A percentile compares a stretch with the other conserved stretches of the same genome.
phyloP scores from a whole-genome alignment of 2,329 filamentous ascomycete genomes.

The Reticulascus tulasneorum region DNA sequence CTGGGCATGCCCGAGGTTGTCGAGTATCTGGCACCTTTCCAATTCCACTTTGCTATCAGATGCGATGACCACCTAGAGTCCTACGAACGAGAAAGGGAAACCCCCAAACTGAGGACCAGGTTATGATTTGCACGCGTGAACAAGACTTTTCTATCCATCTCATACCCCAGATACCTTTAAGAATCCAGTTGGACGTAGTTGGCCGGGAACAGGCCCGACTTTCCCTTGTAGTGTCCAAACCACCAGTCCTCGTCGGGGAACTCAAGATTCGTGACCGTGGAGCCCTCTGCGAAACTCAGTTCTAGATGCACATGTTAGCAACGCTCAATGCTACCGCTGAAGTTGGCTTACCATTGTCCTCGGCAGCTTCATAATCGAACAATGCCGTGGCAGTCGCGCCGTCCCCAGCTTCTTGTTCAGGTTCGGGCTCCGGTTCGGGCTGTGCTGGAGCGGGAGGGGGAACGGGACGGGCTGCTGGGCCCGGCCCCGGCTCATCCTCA shows the following conservation, averaged over 20 bases:
- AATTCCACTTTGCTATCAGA: too few relatives aligned
- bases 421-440: slow-evolving; percentile 33
- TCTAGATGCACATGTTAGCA: slow-evolving; percentile 38
- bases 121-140: too few relatives aligned
- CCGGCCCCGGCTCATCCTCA: slow-evolving; percentile 51
- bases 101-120: too few relatives aligned
- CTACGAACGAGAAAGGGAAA: too few relatives aligned
- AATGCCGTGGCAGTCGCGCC: slow-evolving; percentile 75
- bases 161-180: slow-evolving; percentile 14
- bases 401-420: slow-evolving; percentile 23
- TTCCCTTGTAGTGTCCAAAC: slow-evolving; percentile 80
- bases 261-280: slow-evolving; percentile 76
- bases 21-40: too few relatives aligned
- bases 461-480: slow-evolving; percentile 31
- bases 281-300: slow-evolving; percentile 83
- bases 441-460: slow-evolving; percentile 24
- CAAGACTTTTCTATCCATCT: slow-evolving; percentile 10
- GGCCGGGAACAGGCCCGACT: slow-evolving; percentile 77
- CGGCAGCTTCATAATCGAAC: slow-evolving; percentile 95
- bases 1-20: too few relatives aligned
- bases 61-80: too few relatives aligned
- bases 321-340: slow-evolving; percentile 19
- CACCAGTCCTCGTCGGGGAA: slow-evolving; percentile 99
- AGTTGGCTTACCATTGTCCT: slow-evolving; percentile 71
- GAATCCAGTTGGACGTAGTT: slow-evolving; percentile 62